Conservation (phyloP, 805 yeast genomes). For the Isabelozyma rhagii region DNA sequence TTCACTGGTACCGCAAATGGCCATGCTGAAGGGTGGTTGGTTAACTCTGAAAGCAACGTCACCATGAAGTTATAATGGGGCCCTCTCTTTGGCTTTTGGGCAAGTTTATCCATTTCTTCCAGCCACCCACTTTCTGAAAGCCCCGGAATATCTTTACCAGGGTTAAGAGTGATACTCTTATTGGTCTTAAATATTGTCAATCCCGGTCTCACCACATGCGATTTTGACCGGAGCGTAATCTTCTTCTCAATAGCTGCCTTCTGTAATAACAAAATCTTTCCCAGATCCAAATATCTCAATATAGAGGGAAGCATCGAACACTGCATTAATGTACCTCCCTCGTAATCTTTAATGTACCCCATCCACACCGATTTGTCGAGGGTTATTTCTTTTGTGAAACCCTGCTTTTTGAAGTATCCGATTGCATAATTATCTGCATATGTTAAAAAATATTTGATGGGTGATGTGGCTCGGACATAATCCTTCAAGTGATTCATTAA, state of each 20-base stretch:
- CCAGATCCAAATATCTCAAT: slow-evolving; percentile 78
- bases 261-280: slow-evolving; percentile 80
- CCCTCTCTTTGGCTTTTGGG: slow-evolving; percentile 89
- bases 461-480: slow-evolving; percentile 85
- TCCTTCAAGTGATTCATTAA: slow-evolving; percentile 97
- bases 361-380: slow-evolving; percentile 87
- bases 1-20: slow-evolving; percentile 94
- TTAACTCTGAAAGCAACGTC: slow-evolving; percentile 80
- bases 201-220: slow-evolving; percentile 82
- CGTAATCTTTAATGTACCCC: slow-evolving; percentile 98
- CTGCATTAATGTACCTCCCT: slow-evolving; percentile 98
- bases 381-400: slow-evolving; percentile 92
- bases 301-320: slow-evolving; percentile 89
- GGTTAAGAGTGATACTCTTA: slow-evolving; percentile 56
- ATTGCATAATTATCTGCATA: slow-evolving; percentile 99
- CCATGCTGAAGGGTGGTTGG: slow-evolving; percentile 96
- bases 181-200: slow-evolving; percentile 59
- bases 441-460: slow-evolving; percentile 81
- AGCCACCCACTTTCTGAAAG: slow-evolving; percentile 95
- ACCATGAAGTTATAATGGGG: slow-evolving; percentile 95
- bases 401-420: slow-evolving; percentile 97
- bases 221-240: slow-evolving; percentile 72
- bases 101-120: slow-evolving; percentile 95
- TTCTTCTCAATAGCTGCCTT: slow-evolving; percentile 88
- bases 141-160: slow-evolving; percentile 80